Percentiles rank a stretch among this genome's conserved stretches.
phyloP scores from a whole-genome alignment of 148 eudicot species.

The Simmondsia chinensis region DNA sequence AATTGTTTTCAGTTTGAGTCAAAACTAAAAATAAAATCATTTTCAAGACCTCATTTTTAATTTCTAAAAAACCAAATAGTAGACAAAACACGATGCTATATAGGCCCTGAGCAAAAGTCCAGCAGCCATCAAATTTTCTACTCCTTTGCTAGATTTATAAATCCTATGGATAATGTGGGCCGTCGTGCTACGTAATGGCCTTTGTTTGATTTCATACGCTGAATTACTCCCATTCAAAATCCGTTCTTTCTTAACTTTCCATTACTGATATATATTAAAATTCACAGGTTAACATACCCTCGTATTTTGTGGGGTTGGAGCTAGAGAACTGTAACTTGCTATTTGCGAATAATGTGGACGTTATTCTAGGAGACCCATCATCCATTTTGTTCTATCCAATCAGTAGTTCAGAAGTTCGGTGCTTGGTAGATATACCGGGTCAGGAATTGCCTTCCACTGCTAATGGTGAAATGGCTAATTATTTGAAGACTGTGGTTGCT shows the following conservation, averaged over 20 bases:
- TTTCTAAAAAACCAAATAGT: too few species aligned
- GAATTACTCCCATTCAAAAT: too few species aligned
- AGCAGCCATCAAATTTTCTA: too few species aligned
- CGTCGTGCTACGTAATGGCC: too few species aligned
- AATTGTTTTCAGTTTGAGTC: too few species aligned
- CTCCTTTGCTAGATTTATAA: too few species aligned
- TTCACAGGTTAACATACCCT: constrained; percentile 60
- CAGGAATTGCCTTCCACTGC: constrained; percentile 64
- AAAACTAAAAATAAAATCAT: too few species aligned
- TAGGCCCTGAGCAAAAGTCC: too few species aligned
- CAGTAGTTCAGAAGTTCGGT: constrained; percentile 65
- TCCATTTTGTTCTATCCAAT: constrained; percentile 58
- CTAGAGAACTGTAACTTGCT: constrained; percentile 56
- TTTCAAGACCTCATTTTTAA: too few species aligned
- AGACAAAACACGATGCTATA: too few species aligned
- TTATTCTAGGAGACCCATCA: constrained; percentile 69
- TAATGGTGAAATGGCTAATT: constrained; percentile 66
- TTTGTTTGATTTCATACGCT: too few species aligned
- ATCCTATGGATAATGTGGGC: too few species aligned
- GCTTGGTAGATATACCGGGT: constrained; percentile 71
- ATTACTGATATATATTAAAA: neutral
- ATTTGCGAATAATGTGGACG: constrained; percentile 56
- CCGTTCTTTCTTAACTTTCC: neutral
- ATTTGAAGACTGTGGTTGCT: constrained; percentile 53
- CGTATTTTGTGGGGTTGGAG: constrained; percentile 69